Conservation (phyloP, 768 basidiomycete genomes). For the Pleurotus djamor region DNA sequence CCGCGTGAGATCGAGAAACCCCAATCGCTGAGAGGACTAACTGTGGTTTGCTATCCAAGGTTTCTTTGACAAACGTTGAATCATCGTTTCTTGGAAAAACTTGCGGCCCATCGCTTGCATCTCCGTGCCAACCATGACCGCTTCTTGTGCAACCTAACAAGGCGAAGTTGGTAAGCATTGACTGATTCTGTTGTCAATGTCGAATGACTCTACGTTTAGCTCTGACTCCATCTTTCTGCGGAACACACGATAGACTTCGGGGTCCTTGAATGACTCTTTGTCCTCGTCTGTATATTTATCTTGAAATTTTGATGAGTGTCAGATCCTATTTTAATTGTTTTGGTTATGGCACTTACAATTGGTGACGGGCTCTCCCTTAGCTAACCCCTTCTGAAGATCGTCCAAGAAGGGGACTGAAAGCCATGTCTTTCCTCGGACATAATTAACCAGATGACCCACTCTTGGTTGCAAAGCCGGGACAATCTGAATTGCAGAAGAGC, state of each 20-base stretch:
- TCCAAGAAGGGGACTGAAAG: constrained; percentile 42
- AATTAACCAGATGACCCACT: constrained; percentile 48
- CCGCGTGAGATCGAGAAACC: background rate
- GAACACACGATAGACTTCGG: constrained; percentile 44
- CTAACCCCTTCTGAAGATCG: constrained; percentile 35
- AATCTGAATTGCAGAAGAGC: constrained; percentile 62
- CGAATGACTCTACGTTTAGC: constrained; percentile 38
- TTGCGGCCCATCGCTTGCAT: constrained; percentile 31
- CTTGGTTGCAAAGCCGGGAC: constrained; percentile 55
- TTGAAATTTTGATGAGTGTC: constrained; percentile 12
- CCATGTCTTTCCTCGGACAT: constrained; percentile 62
- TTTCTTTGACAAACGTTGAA: constrained; percentile 47
- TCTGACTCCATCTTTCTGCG: constrained; percentile 44
- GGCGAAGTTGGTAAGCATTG: background rate
- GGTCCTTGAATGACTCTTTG: constrained; percentile 46
- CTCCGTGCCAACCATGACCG: constrained; percentile 36
- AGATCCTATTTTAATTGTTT: background rate
- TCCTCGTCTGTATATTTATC: constrained; percentile 52
- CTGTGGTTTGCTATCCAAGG: constrained; percentile 60
- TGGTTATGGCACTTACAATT: constrained; percentile 34
- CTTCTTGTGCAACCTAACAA: constrained; percentile 33
- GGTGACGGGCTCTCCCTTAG: constrained; percentile 30
- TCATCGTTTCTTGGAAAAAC: constrained; percentile 44
- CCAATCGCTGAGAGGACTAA: constrained; percentile 13
- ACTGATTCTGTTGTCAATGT: background rate